These are phyloP conservation scores for Aurantiochytrium sp. DNA, from an alignment of 108 stramenopile genomes.

Conservation along the genomic window DNA sequence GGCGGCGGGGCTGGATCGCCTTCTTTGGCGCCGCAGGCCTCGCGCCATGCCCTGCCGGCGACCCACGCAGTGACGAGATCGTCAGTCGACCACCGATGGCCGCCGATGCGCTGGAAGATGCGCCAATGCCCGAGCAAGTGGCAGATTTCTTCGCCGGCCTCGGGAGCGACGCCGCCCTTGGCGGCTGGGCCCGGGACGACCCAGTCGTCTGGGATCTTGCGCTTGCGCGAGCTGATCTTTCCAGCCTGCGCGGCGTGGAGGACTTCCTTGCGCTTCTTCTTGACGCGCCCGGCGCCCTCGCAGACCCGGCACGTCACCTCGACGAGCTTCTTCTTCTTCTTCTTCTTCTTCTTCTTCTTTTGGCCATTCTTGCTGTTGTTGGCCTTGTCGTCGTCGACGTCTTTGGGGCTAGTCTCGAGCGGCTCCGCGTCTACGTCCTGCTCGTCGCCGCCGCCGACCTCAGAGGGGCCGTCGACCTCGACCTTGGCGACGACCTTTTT, in stretches of 20 bases:
- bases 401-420: too few species aligned
- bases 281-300: background rate
- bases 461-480: background rate
- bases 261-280: constrained; percentile 15
- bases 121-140: constrained; percentile 30
- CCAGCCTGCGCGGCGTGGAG: background rate
- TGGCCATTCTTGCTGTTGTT: background rate
- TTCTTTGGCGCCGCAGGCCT: too few species aligned
- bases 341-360: background rate
- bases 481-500: background rate
- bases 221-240: background rate
- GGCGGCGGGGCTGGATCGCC: background rate
- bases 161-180: constrained; percentile 18
- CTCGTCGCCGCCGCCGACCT: background rate
- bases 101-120: constrained; percentile 29
- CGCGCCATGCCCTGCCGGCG: constrained; percentile 3
- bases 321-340: background rate
- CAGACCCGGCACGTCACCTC: background rate
- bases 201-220: background rate
- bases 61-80: constrained; percentile 36
- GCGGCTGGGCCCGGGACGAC: background rate
- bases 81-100: constrained; percentile 39
- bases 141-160: constrained; percentile 22
- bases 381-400: background rate
- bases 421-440: too few species aligned